Evolutionary conservation across 129 eudicot genomes (phyloP), one percentile per base, ranked within the genome.

Genomic region (Ambrosia artemisiifolia): DNA sequence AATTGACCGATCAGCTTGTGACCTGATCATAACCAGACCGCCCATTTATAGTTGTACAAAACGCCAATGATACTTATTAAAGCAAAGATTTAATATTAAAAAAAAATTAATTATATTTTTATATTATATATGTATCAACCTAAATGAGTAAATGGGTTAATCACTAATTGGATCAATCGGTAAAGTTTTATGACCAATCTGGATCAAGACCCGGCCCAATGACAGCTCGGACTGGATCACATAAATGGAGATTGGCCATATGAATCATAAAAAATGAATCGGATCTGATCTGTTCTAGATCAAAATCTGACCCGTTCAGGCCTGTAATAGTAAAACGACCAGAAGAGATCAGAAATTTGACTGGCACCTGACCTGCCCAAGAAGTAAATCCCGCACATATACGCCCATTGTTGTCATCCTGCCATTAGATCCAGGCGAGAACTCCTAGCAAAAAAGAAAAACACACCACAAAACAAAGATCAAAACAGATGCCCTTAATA

Each of bases 391-490:
- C 13, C 99, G 90, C 51, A 94, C 79, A 64, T 90, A 94, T 40
- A 86, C 97, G 56, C 99, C 99, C 97, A 94, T 94, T 68, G 99
- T 94, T 19, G 97, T 82, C 91, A 79, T 90, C 78, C 82, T 89
- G 18, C 97, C 96, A 32, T 73, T 88, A 11, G 97, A 94, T 78
- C 99, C 99, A 72, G 99, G 99, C 5, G 99, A 83, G 60, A 94
- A 90, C 82, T 90, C 99, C 99, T 94, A 83, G 67, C 11, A 76
- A 74, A 44, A 65, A 7, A 74, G 11, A 56, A 60, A 36, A 38
- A 24, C 28, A 14, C 18, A 4, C 36, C 40, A 72, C 46, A 65
- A 62, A 18, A 65, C 30, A 55, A 56, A 17, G 8, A 54, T 72
- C 40, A 40, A 80, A 51, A 65, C 13, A 59, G n/a, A 50, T 30